Percentiles rank a stretch among this genome's conserved stretches.
These are phyloP conservation scores for Cenchrus americanus DNA, from an alignment of 176 grass and related monocot genomes.

Conservation along the genomic window DNA sequence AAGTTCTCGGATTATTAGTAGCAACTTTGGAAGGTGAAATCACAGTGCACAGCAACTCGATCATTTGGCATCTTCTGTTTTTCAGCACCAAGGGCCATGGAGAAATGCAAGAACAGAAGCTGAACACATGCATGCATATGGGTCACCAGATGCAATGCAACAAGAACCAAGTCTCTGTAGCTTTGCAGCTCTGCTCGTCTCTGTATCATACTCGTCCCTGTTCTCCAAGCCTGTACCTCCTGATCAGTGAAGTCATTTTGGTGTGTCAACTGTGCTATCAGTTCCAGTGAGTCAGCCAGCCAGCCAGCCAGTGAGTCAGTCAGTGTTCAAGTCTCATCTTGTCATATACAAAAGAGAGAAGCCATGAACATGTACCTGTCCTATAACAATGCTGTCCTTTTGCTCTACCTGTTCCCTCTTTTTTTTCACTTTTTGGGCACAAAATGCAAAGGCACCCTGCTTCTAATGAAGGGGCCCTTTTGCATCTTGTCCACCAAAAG, in stretches of 20 bases:
- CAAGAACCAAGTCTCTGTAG: conserved; percentile 32
- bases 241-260: conserved; percentile 62
- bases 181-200: conserved; percentile 48
- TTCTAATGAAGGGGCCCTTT: conserved; percentile 9
- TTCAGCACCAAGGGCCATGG: conserved; percentile 92
- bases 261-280: conserved; percentile 45
- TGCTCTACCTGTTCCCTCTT: conserved; percentile 18
- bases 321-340: conserved; percentile 54
- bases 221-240: conserved; percentile 39
- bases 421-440: conserved; percentile 31
- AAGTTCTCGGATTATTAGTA: background rate
- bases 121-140: conserved; percentile 43
- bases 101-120: conserved; percentile 97
- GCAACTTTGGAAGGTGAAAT: background rate
- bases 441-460: conserved; percentile 56
- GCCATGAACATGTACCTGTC: conserved; percentile 57
- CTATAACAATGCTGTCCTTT: conserved; percentile 48
- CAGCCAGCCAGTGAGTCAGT: conserved; percentile 3
- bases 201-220: conserved; percentile 56
- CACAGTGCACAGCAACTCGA: background rate
- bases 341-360: conserved; percentile 61
- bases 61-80: background rate
- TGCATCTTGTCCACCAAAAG: conserved; percentile 44
- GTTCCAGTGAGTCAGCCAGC: conserved; percentile 44
- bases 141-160: conserved; percentile 31